phyloP scores from a whole-genome alignment of 176 grass and related monocot species.

The Cymbopogon citratus region DNA sequence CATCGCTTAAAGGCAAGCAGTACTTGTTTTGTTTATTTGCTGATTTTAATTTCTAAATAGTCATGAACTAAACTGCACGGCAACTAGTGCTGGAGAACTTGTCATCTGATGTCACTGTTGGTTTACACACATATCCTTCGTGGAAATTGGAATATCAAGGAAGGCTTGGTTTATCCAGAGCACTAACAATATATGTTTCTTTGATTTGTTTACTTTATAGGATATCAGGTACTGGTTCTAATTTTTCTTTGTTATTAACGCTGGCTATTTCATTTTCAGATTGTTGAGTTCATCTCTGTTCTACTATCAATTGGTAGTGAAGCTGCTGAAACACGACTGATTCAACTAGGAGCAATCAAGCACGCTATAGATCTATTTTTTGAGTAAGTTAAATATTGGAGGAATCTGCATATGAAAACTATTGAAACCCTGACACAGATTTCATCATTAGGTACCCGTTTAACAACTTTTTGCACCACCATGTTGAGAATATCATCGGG shows the following conservation, averaged over 20 bases:
- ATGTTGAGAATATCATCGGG: constrained; percentile 77
- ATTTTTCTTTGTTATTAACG: constrained; percentile 23
- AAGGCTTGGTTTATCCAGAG: not conserved
- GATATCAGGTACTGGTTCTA: constrained; percentile 19
- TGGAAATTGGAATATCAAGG: not conserved
- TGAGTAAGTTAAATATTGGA: constrained; percentile 65
- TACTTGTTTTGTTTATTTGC: constrained; percentile 8
- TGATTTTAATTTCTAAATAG: constrained; percentile 15
- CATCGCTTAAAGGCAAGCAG: constrained; percentile 72
- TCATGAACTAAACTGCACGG: not conserved
- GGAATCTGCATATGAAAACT: constrained; percentile 27
- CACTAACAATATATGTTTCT: not conserved
- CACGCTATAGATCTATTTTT: constrained; percentile 79
- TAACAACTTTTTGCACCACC: constrained; percentile 98
- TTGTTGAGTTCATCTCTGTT: constrained; percentile 96
- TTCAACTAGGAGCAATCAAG: constrained; percentile 76
- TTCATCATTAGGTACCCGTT: constrained; percentile 75
- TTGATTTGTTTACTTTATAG: not conserved
- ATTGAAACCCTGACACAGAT: constrained; percentile 27
- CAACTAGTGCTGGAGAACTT: not conserved
- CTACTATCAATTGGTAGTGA: constrained; percentile 86
- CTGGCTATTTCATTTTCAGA: constrained; percentile 45
- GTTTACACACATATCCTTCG: not conserved
- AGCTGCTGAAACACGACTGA: constrained; percentile 65
- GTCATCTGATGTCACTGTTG: not conserved